phyloP scores from a whole-genome alignment of 805 yeast species.

The Yamadazyma endophytica region DNA sequence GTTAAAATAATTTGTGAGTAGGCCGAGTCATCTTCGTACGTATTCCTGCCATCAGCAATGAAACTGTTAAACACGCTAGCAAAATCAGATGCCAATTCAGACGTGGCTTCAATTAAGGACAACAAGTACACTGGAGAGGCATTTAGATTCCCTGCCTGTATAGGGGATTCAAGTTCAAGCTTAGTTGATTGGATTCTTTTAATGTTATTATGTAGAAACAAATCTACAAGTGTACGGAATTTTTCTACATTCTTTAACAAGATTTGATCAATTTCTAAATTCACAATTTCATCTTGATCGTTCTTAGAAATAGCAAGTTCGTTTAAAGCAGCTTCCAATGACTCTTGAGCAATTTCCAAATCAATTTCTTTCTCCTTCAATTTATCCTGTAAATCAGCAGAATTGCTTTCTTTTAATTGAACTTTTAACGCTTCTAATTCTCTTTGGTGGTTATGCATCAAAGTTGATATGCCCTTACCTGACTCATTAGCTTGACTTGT shows the following conservation, averaged over 20 bases:
- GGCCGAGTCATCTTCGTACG: slow-evolving; percentile 43
- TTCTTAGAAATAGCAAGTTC: slow-evolving; percentile 52
- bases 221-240: slow-evolving; percentile 56
- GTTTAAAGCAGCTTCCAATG: slow-evolving; percentile 66
- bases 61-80: slow-evolving; percentile 72
- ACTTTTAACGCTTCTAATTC: slow-evolving; percentile 53
- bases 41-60: slow-evolving; percentile 68
- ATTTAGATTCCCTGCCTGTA: slow-evolving; percentile 78
- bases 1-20: slow-evolving; percentile 61
- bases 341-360: slow-evolving; percentile 71
- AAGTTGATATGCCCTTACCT: slow-evolving; percentile 59
- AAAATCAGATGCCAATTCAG: slow-evolving; percentile 72
- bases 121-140: slow-evolving; percentile 67
- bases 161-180: slow-evolving; percentile 69
- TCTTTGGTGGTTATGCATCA: slow-evolving; percentile 52
- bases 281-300: slow-evolving; percentile 49
- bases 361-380: slow-evolving; percentile 72
- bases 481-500: slow-evolving; percentile 54
- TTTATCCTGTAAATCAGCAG: slow-evolving; percentile 36
- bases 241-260: slow-evolving; percentile 45
- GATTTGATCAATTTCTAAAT: slow-evolving; percentile 56
- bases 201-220: slow-evolving; percentile 64
- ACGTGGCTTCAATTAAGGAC: slow-evolving; percentile 66
- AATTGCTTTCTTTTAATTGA: slow-evolving; percentile 17
- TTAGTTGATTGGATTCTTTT: slow-evolving; percentile 69